These are phyloP conservation scores for Fusarium circinatum DNA, from an alignment of 2,329 filamentous ascomycete species.

Conservation along the genomic window DNA sequence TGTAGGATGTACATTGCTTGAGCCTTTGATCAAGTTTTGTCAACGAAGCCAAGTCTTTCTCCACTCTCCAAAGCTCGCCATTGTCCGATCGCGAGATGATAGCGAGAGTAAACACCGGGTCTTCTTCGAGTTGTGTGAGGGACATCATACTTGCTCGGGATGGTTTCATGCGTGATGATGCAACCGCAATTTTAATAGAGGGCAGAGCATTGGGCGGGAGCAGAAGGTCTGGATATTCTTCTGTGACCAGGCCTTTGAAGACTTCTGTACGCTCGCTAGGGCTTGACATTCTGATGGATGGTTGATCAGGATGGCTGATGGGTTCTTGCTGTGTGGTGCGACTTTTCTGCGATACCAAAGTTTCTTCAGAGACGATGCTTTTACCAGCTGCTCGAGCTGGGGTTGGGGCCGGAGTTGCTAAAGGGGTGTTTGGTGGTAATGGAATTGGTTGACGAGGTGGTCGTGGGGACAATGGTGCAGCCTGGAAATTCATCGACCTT, in stretches of 20 bases:
- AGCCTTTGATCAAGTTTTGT: constrained; percentile 84
- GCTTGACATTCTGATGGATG: constrained; percentile 47
- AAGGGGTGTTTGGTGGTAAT: constrained; percentile 74
- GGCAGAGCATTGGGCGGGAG: constrained; percentile 89
- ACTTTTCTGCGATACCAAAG: constrained; percentile 21
- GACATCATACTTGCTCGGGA: constrained; percentile 87
- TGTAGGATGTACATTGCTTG: constrained; percentile 77
- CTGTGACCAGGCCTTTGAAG: constrained; percentile 81
- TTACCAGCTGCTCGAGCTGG: constrained; percentile 51
- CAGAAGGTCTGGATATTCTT: constrained; percentile 87
- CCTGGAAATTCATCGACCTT: constrained; percentile 56
- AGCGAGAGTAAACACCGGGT: constrained; percentile 92
- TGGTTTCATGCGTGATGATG: constrained; percentile 93
- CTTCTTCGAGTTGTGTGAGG: constrained; percentile 83
- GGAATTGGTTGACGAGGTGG: constrained; percentile 79
- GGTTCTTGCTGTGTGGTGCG: constrained; percentile 8
- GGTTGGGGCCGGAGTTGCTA: constrained; percentile 60
- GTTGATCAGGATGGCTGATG: constrained; percentile 25
- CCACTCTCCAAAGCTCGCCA: constrained; percentile 89
- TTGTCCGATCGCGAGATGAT: constrained; percentile 80
- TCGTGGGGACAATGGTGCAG: constrained; percentile 74
- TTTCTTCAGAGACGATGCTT: constrained; percentile 15
- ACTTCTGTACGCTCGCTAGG: constrained; percentile 63
- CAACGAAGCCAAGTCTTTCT: constrained; percentile 88
- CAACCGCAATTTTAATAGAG: constrained; percentile 85